Evolutionary conservation across 768 basidiomycete genomes (phyloP).

Genomic region (Imleria badia): DNA sequence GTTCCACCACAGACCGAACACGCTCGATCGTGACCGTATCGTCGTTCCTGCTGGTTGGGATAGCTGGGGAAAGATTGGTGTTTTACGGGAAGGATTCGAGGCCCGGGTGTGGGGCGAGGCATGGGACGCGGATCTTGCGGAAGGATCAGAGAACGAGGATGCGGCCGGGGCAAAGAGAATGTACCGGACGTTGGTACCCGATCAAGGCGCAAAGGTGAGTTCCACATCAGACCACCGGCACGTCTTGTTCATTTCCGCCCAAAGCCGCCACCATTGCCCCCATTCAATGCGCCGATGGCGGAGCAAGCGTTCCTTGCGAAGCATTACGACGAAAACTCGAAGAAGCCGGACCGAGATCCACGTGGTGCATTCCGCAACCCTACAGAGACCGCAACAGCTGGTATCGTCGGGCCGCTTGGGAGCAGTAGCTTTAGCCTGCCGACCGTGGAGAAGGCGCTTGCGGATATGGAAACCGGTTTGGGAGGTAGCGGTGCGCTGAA

Average conservation of each 20-base stretch:
- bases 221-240: not conserved
- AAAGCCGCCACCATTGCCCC: conserved; percentile 65
- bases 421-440: conserved; percentile 85
- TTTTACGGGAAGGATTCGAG: conserved; percentile 90
- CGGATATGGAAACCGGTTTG: conserved; percentile 78
- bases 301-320: conserved; percentile 91
- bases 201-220: conserved; percentile 70
- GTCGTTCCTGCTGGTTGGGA: conserved; percentile 97
- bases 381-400: conserved; percentile 54
- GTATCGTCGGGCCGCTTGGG: conserved; percentile 92
- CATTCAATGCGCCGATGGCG: conserved; percentile 77
- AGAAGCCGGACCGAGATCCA: conserved; percentile 88
- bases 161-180: conserved; percentile 60
- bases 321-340: conserved; percentile 89
- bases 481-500: conserved; percentile 32
- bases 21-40: conserved; percentile 88
- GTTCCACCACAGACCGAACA: conserved; percentile 85
- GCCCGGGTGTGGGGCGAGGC: conserved; percentile 76
- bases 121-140: conserved; percentile 71
- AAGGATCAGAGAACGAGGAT: conserved; percentile 38
- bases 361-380: conserved; percentile 84
- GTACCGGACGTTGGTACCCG: conserved; percentile 71
- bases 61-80: conserved; percentile 93
- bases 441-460: conserved; percentile 82
- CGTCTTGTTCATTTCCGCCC: not conserved